These are phyloP conservation scores for Colletotrichum sp. DNA, from an alignment of 2,329 filamentous ascomycete genomes.

Conservation along the genomic window DNA sequence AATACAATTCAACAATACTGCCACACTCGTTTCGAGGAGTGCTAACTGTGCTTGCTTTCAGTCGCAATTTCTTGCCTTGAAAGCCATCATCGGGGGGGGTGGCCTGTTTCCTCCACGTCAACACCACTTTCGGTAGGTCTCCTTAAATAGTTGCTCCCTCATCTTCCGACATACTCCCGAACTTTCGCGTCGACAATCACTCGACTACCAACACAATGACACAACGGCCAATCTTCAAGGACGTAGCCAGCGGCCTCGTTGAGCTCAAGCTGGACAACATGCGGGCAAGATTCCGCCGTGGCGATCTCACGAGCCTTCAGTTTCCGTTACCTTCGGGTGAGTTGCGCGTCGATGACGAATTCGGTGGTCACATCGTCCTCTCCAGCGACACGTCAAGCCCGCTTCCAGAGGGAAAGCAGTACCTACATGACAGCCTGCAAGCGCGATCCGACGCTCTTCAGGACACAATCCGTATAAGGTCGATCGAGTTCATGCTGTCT, in stretches of 20 bases:
- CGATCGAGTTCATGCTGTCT: not conserved
- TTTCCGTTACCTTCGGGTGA: not conserved
- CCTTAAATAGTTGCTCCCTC: not conserved
- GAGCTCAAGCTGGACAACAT: slow-evolving; percentile 22
- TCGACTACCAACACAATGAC: not conserved
- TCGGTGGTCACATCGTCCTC: not conserved
- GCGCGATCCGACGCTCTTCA: not conserved
- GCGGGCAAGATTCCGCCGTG: not conserved
- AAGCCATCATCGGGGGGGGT: not conserved
- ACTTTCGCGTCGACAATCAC: not conserved
- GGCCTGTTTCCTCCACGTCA: not conserved
- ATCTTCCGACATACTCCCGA: not conserved
- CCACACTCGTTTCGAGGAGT: not conserved
- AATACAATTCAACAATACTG: not conserved
- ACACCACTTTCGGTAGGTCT: not conserved
- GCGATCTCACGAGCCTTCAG: not conserved
- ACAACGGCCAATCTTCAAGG: not conserved
- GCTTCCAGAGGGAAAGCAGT: not conserved
- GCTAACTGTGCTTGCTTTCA: not conserved
- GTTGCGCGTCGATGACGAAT: not conserved
- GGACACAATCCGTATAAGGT: not conserved
- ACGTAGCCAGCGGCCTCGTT: not conserved
- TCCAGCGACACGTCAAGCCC: not conserved
- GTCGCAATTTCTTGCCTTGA: not conserved
- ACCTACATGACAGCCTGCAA: not conserved